Evolutionary conservation across 306 rosid genomes (phyloP).

Genomic region (Aeschynomene evenia): DNA sequence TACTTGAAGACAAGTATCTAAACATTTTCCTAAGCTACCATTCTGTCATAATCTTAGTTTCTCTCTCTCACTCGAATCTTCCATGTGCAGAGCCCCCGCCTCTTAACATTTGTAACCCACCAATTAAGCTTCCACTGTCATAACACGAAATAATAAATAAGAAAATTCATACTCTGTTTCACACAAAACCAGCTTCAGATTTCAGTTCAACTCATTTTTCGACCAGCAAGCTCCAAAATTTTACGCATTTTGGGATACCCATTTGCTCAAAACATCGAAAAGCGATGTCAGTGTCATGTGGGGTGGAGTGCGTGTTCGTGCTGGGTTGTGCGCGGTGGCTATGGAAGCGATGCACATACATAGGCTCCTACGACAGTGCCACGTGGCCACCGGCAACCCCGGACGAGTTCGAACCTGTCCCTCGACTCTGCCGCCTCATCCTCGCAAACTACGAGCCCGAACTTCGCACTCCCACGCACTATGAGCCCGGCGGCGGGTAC

Average conservation of each 20-base stretch:
- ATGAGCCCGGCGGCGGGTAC: slow-evolving; percentile 50
- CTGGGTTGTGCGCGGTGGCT: slow-evolving; percentile 86
- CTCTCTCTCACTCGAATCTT: slow-evolving; percentile 14
- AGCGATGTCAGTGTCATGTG: slow-evolving; percentile 72
- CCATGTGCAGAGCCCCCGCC: background rate
- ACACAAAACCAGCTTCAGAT: background rate
- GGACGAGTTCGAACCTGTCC: slow-evolving; percentile 68
- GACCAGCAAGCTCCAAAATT: background rate
- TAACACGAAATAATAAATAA: no score
- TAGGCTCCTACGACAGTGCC: slow-evolving; percentile 82
- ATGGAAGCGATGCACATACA: slow-evolving; percentile 88
- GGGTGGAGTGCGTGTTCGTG: slow-evolving; percentile 67
- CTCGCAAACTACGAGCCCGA: slow-evolving; percentile 86
- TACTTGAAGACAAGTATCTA: slow-evolving; percentile 8
- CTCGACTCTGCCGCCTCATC: slow-evolving; percentile 75
- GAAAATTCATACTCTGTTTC: background rate
- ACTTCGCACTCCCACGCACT: slow-evolving; percentile 51
- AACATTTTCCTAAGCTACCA: background rate
- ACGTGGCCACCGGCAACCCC: slow-evolving; percentile 70
- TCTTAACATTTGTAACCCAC: background rate
- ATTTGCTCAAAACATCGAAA: background rate
- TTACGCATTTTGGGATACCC: background rate
- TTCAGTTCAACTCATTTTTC: background rate
- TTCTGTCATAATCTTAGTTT: background rate
- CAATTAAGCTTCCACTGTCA: slow-evolving; percentile 1